A percentile compares a stretch with the other conserved stretches of the same genome.
These are phyloP conservation scores for Mycosphaerella sp. DNA, from an alignment of 2,329 filamentous ascomycete species.

Conservation along the genomic window DNA sequence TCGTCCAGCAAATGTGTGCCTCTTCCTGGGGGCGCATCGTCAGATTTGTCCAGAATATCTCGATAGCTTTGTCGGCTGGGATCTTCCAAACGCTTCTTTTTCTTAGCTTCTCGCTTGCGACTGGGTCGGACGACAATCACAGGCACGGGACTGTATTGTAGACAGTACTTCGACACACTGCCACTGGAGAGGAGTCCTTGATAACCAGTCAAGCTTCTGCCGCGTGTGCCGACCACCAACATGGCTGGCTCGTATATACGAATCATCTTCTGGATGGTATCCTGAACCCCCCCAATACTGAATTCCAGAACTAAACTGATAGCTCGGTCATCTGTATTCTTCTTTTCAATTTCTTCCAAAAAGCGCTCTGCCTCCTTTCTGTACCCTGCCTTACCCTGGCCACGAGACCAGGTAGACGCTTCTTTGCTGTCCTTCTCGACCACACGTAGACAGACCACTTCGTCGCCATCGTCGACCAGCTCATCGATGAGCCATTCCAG, in stretches of 20 bases:
- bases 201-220: slow-evolving; percentile 75
- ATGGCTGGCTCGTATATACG: slow-evolving; percentile 87
- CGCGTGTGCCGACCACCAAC: slow-evolving; percentile 82
- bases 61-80: slow-evolving; percentile 69
- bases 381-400: slow-evolving; percentile 53
- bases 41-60: slow-evolving; percentile 64
- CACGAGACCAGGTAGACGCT: slow-evolving; percentile 38
- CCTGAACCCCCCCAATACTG: slow-evolving; percentile 80
- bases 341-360: slow-evolving; percentile 68
- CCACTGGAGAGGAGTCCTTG: slow-evolving; percentile 74
- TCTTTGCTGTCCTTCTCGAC: slow-evolving; percentile 76
- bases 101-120: slow-evolving; percentile 83
- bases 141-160: slow-evolving; percentile 87
- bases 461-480: slow-evolving; percentile 86
- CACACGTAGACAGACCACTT: slow-evolving; percentile 83
- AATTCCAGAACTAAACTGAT: slow-evolving; percentile 83
- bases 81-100: slow-evolving; percentile 74
- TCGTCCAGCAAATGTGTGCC: slow-evolving; percentile 50
- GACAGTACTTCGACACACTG: slow-evolving; percentile 88
- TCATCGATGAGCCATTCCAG: slow-evolving; percentile 89
- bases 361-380: slow-evolving; percentile 67
- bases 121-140: slow-evolving; percentile 87
- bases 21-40: slow-evolving; percentile 35
- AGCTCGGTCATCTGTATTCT: slow-evolving; percentile 75
- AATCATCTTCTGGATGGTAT: slow-evolving; percentile 87